These are phyloP conservation scores for Lactarius vividus DNA, from an alignment of 768 basidiomycete species.

Conservation along the genomic window DNA sequence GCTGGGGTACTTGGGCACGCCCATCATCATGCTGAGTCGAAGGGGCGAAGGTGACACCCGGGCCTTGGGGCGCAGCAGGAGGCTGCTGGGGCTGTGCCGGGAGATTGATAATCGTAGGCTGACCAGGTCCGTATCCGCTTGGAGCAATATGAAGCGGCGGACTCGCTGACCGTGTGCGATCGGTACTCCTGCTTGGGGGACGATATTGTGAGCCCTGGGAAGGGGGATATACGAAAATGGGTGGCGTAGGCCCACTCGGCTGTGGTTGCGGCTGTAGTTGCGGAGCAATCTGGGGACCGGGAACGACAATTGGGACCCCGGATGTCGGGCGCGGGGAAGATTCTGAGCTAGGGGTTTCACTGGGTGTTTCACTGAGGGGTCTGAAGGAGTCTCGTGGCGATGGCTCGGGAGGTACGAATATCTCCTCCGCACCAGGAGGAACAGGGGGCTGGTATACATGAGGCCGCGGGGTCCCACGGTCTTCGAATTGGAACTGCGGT, in stretches of 20 bases:
- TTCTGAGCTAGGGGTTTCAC: neutral
- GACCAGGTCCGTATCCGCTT: neutral
- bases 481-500: neutral
- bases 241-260: neutral
- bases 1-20: neutral
- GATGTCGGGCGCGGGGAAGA: slow-evolving; percentile 12
- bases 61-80: neutral
- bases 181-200: slow-evolving; percentile 2
- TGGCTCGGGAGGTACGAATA: slow-evolving; percentile 19
- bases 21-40: slow-evolving; percentile 3
- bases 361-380: neutral
- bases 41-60: neutral
- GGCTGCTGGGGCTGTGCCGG: slow-evolving; percentile 3
- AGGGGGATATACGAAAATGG: slow-evolving; percentile 13
- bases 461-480: neutral
- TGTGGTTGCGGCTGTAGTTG: neutral
- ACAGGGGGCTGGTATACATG: slow-evolving; percentile 21
- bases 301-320: slow-evolving; percentile 8
- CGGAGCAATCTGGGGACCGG: slow-evolving; percentile 1
- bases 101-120: slow-evolving; percentile 16
- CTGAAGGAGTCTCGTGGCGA: neutral
- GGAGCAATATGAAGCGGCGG: neutral
- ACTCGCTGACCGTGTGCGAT: neutral
- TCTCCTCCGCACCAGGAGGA: neutral
- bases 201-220: slow-evolving; percentile 1